Base-by-base conservation (phyloP, 2,329 filamentous ascomycete species). In the Verticillium klebahnii region DNA sequence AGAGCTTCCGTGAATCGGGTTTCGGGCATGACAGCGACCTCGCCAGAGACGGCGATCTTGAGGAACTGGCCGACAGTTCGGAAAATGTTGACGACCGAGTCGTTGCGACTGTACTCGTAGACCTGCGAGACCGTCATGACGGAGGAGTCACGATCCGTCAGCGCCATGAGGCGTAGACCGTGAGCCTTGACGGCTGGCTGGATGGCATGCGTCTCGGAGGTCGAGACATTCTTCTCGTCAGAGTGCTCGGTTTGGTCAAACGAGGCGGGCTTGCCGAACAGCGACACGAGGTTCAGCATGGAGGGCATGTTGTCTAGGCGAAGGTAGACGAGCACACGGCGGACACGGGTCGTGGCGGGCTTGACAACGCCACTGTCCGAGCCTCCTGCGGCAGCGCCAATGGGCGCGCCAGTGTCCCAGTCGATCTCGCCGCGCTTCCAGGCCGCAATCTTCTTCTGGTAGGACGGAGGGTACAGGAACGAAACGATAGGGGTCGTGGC, bases 51-150 rank as follows among this genome's bases (percentile, higher is more conserved):
- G 0, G 92, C 87, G 1, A 97, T 83, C 65, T 93, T 91, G 71
- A 95, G 88, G 50, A 97, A 85, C 65, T 90, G 89, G 1, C 92
- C 92, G 68, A 97, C 93, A 0, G 92, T 92, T 57, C 91, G 87
- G 82, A 97, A 97, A 0, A 92, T 91, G 71, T 96, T 97, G 60
- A 97, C 87, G 4, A 98, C 89, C 0, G 94, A 92, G 69, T 98
- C 94, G 69, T 85, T 83, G 7, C 84, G 81, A 31, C 85, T 85
- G 64, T 87, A 84, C 57, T 95, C 91, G 45, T 93, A 89, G 3
- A 89, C 82, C 70, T 96, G 92, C 0, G 92, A 89, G 12, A 96
- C 92, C 68, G 92, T 89, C 94, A 98, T 98, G 68, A 97, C 94
- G 19, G 93, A 93, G 0, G 94, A 97, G 52, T 92, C 90, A 82